Evolutionary conservation across 345 rosid genomes (phyloP), one percentile per base, ranked within the genome.

Genomic region (Gossypium herbaceum): DNA sequence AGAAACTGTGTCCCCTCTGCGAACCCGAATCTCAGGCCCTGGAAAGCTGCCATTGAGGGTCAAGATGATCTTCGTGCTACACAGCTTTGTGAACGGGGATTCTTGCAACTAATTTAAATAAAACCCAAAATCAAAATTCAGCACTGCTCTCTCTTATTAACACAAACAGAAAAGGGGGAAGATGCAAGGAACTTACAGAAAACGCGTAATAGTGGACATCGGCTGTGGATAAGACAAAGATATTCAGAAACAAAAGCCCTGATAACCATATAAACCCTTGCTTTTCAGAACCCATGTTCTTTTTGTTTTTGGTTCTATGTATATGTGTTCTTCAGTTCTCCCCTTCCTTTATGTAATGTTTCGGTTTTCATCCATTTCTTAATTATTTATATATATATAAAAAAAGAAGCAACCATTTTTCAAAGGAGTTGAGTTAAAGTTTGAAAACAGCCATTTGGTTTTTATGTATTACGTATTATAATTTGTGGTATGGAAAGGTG

Each of bases 21-120:
- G 65, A 22, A 77, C 89, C 27, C 75, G 77, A 16, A 88, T 75
- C 12, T 78, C 70, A 9, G 89, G 91, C 24, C 89, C 91, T 8
- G 91, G 91, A 55, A 78, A 86, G n/a, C 79, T 73, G 51, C 84
- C 86, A 45, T 88, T 88, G 51, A 84, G 85, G 9, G 88, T 81
- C 75, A 88, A 65, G 17, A 88, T 77, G 15, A 57, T 75, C 73
- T 84, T 84, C 15, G 81, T 84, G 61, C 68, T 29, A 72, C 89
- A 86, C 17, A 85, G 78, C 73, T 80, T 73, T 16, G 88, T 84
- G 52, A 80, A 29, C 24, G n/a, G n/a, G 16, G 76, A 11, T 19
- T 74, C 70, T 61, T 74, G 43, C 12, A 74, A 43, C 76, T 73
- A 43, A 19, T 55, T 55, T 24, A 73, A 51, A 20, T 20, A 27